Evolutionary conservation across 148 eudicot species (phyloP).

Genomic region (Amaranthus cruentus): DNA sequence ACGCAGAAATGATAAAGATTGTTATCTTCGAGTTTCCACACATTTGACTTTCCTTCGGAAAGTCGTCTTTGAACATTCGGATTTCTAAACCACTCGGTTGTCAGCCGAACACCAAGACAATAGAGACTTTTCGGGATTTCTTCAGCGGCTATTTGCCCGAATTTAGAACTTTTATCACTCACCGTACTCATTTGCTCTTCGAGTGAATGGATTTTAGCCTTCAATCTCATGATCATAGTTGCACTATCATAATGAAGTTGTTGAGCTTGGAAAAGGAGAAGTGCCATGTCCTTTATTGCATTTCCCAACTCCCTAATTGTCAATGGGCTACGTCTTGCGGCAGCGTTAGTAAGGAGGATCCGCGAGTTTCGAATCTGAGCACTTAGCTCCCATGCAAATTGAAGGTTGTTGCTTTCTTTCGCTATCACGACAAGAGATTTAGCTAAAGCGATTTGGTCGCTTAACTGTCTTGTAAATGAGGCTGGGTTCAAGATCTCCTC

Average conservation of each 20-base stretch:
- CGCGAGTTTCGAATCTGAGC: constrained; percentile 84
- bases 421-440: constrained; percentile 70
- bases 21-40: constrained; percentile 48
- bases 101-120: constrained; percentile 71
- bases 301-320: constrained; percentile 59
- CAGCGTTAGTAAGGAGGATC: constrained; percentile 75
- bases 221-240: constrained; percentile 79
- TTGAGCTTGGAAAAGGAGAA: constrained; percentile 76
- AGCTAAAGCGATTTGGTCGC: constrained; percentile 51
- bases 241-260: constrained; percentile 80
- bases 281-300: constrained; percentile 73
- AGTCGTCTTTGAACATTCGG: constrained; percentile 36
- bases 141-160: constrained; percentile 86
- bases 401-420: constrained; percentile 84
- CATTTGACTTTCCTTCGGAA: constrained; percentile 34
- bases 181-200: constrained; percentile 73
- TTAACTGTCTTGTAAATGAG: constrained; percentile 46
- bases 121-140: constrained; percentile 85
- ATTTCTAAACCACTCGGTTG: constrained; percentile 69
- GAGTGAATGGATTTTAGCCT: constrained; percentile 76
- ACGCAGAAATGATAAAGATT: constrained; percentile 66
- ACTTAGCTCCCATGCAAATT: constrained; percentile 86
- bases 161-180: constrained; percentile 65
- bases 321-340: constrained; percentile 59
- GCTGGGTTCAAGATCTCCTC: constrained; percentile 50